Evolutionary conservation across 306 rosid genomes (phyloP), one percentile per base, ranked within the genome.

Genomic region (Mimosa bimucronata): DNA sequence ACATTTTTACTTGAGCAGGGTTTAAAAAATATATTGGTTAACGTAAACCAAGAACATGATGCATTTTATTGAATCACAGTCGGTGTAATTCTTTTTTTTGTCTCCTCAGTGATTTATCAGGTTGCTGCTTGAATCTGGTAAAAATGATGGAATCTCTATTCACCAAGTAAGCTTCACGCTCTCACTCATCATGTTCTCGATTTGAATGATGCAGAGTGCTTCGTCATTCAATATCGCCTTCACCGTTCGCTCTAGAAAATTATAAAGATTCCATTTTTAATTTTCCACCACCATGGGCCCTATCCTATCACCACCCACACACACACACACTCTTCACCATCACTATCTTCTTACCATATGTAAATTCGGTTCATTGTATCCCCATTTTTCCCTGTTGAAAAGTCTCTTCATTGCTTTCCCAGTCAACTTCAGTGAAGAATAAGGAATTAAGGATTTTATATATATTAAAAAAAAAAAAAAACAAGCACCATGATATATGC

Each of bases 331-430:
- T 7, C 29, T 55, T 55, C 64, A 21, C 30, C 30, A 23, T 55
- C 64, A 21, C 30, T 14, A 23, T 23, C 30, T 57, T 57, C 30
- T 57, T 21, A 57, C 64, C 1, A 21, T 23, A 7, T 21, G 64
- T 1, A 23, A 57, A 23, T 10, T 23, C 74, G 78, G 69, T 86
- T 83, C 89, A 76, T 44, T 76, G 85, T 42, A 77, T 44, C 67
- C 6, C 7, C 45, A 2, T 38, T 38, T 46, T 66, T 18, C 13
- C 7, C 26, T 3, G 9, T 61, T 28, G 67, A 61, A 28, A 28
- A 61, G 67, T 61, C 67, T 61, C n/a, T 5, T 61, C n/a, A 13
- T 29, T 28, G 38, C 68, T 48, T 9, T 69, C 61, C 75, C 44
- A 9, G 65, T 37, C 71, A 60, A 60, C 23, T 66, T 66, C 69